Evolutionary conservation across 129 eudicot genomes (phyloP), one percentile per base, ranked within the genome.

Genomic region (Centella asiatica): DNA sequence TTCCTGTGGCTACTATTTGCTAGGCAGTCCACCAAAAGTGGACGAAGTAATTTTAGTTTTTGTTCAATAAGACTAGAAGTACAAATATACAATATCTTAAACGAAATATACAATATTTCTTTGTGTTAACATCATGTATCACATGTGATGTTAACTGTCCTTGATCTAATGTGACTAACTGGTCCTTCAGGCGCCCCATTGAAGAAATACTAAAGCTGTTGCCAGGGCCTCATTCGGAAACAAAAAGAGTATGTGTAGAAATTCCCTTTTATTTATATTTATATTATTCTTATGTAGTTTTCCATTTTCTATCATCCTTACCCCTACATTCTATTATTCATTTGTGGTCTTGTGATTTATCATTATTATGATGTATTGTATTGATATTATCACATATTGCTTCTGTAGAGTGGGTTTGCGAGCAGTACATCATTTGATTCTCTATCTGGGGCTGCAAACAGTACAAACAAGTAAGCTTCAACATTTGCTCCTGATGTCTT

Each of bases 161-260:
- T 64, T 65, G 9, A 64, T 24, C 13, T 50, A 23, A 71, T 44
- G 28, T 28, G 49, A 26, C 56, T 44, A 36, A 19, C 54, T 70
- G 62, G 58, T 77, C 44, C 50, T 60, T 57, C 72, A 93, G 96
- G 99, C 95, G 99, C 22, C 92, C 99, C 32, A 75, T 93, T 37
- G 96, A 87, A 76, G 95, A 93, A 69, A 78, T 87, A 77, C 68
- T 93, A 59, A 93, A 79, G 83, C 66, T 85, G 80, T 84, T 93
- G 63, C 99, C 99, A 18, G 99, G 96, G 48, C 84, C 96, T 18
- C 99, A 92, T 72, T 79, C 80, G 4, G 99, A 93, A 77, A 63
- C 78, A 39, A 93, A 85, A 68, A 84, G 92, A 72, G 99, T 87
- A 60, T 62, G 84, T 69, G 47, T 39, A 26, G 25, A 25, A 40